Base-by-base conservation (phyloP, 768 basidiomycete species). In the Asterophora lycoperdoides region DNA sequence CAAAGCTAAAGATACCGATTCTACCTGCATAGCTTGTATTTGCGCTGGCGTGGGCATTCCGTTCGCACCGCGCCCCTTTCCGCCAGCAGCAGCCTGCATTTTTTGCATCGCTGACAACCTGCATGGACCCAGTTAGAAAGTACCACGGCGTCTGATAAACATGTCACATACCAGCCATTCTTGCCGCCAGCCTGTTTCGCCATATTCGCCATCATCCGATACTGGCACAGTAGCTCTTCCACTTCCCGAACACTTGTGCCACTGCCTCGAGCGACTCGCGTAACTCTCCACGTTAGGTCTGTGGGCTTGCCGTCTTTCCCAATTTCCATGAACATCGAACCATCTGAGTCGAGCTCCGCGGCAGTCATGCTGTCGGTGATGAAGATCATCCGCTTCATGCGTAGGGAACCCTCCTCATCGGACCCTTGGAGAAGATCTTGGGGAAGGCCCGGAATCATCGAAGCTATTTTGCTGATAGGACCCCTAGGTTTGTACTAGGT, bases 321-420 rank as follows among this genome's bases (percentile, higher is more conserved):
- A 53, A 74, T 69, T 59, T 89, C 85, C 83, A 94, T 86, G 69
- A 99, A 99, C 23, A 83, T 78, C 33, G 84, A 73, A 4, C 96
- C 96, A 63, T 99, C 96, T 5, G 92, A 95, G 69, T 99, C 93
- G 45, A 99, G 80, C 67, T 99, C 96, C 46, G 69, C 68, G 30
- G 89, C 83, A 41, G 91, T 91, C 96, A 99, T 99, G 61, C 90
- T 92, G 66, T 99, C 96, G 9, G 93, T 96, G 61, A 99, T 98
- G 71, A 87, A 98, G 59, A 97, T 90, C 89, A 99, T 92, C 51
- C 94, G 85, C 69, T 97, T 97, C 83, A 99, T 84, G 48, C 92
- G 86, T 51, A 78, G 63, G 5, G 86, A 80, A 26, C 90, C 92
- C 58, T 99, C 95, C 66, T 97, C 94, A 60, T 97, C 95, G 19